Percentiles rank a stretch among this genome's conserved stretches.
Conservation (phyloP, 2,329 filamentous ascomycete species). For the Ophiocordyceps camponoti-floridani region DNA sequence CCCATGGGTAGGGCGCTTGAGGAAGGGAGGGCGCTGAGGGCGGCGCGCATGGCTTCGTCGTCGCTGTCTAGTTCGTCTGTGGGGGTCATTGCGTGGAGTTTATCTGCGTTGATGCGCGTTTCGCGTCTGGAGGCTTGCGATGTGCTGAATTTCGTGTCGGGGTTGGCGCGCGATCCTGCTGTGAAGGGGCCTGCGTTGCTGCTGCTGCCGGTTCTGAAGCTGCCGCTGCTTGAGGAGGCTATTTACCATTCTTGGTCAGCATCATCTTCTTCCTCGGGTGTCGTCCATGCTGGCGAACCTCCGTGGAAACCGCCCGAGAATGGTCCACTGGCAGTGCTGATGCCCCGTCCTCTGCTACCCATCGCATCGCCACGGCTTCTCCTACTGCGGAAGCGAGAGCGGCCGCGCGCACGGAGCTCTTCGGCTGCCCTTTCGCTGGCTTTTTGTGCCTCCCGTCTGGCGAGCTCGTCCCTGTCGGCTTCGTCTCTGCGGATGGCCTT, state of each 20-base stretch:
- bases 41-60: slow-evolving; percentile 22
- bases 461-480: slow-evolving; percentile 27
- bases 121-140: slow-evolving; percentile 20
- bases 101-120: slow-evolving; percentile 36
- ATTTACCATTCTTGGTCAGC: slow-evolving; percentile 5
- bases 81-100: slow-evolving; percentile 26
- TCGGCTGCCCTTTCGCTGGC: slow-evolving; percentile 21
- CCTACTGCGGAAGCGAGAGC: slow-evolving; percentile 21
- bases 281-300: slow-evolving; percentile 1
- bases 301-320: slow-evolving; percentile 16
- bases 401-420: slow-evolving; percentile 18
- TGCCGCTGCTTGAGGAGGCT: slow-evolving; percentile 8
- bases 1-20: slow-evolving; percentile 31
- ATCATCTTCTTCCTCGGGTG: not conserved
- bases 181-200: slow-evolving; percentile 2
- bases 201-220: slow-evolving; percentile 10
- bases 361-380: slow-evolving; percentile 25
- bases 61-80: slow-evolving; percentile 27
- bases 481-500: slow-evolving; percentile 32
- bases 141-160: no score
- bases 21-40: slow-evolving; percentile 11
- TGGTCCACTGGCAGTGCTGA: slow-evolving; percentile 19
- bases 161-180: slow-evolving; percentile 6
- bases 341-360: slow-evolving; percentile 18
- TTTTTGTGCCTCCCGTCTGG: slow-evolving; percentile 24